Percentiles rank a stretch among this genome's conserved stretches.
phyloP scores from a whole-genome alignment of 768 basidiomycete genomes.

The Albatrellus ellisii region DNA sequence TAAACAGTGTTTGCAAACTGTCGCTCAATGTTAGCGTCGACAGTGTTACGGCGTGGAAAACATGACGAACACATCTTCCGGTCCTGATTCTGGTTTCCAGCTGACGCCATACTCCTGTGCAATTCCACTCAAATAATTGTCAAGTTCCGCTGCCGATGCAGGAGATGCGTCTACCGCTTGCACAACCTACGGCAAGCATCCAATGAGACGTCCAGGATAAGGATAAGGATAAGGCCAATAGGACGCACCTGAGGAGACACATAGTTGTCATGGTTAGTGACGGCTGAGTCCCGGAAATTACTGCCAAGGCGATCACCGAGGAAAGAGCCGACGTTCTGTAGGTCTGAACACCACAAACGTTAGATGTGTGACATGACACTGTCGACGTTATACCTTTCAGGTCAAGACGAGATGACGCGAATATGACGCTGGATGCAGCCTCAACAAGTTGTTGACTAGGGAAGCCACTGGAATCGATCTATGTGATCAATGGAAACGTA shows the following conservation, averaged over 20 bases:
- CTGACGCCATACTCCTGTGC: slow-evolving; percentile 38
- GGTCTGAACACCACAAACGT: slow-evolving; percentile 28
- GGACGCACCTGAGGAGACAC: slow-evolving; percentile 37
- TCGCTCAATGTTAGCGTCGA: slow-evolving; percentile 6
- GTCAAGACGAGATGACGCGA: slow-evolving; percentile 39
- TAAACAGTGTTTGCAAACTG: slow-evolving; percentile 45
- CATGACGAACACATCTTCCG: slow-evolving; percentile 45
- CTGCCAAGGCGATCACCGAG: slow-evolving; percentile 44
- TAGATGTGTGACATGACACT: neutral
- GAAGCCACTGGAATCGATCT: slow-evolving; percentile 21
- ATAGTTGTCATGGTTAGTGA: slow-evolving; percentile 34
- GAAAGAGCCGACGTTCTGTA: slow-evolving; percentile 38
- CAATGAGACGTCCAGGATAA: neutral
- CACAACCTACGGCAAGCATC: slow-evolving; percentile 26
- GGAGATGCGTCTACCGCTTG: slow-evolving; percentile 37
- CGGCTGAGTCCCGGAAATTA: slow-evolving; percentile 42
- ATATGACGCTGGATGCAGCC: slow-evolving; percentile 57
- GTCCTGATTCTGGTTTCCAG: slow-evolving; percentile 49
- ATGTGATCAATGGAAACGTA: no score
- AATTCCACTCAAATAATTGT: slow-evolving; percentile 40
- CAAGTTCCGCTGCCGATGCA: slow-evolving; percentile 42
- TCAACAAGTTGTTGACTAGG: slow-evolving; percentile 45
- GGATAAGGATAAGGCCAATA: no score
- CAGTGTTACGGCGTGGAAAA: neutral
- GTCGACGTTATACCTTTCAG: slow-evolving; percentile 35